Base-by-base conservation (phyloP, 768 basidiomycete species). In the Sporobolomyces pararoseus region DNA sequence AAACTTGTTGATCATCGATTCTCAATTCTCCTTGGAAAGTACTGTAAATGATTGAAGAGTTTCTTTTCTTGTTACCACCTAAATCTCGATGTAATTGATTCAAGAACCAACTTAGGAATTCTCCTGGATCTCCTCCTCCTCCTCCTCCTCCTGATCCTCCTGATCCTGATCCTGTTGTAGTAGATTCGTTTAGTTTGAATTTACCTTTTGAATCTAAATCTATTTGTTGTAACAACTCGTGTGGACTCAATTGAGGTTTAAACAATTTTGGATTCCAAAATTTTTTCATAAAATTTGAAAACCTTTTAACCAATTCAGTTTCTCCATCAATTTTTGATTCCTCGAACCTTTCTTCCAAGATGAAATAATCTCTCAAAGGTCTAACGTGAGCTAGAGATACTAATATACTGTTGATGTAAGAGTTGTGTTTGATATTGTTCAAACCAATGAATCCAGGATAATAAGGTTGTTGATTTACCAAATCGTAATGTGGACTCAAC, bases 171-270 rank as follows among this genome's bases (percentile, higher is more conserved):
- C 39, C 39, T 17, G 39, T 42, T 17, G 39, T 42, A 9, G 52
- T 91, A 77, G 89, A 84, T 77, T 32, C 53, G 95, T 94, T 42
- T 73, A 97, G 83, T 71, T 90, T 87, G 81, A 94, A 98, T 81
- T 91, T 92, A 21, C 91, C 93, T 72, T 91, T 84, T 75, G 89
- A 88, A 23, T 59, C 58, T 3, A 59, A 29, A 23, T 59, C 58
- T 64, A 98, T 94, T 81, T 98, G 96, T 80, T 99, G 96, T 65
- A 99, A 81, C 79, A 98, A 93, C 79, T 99, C 96, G 79, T 99
- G 96, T n/a, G 96, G 96, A 75, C 88, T 90, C 75, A 97, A 93
- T 84, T 99, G 96, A 69, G 89, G 88, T 80, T 99, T 99, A 86
- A 99, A 99, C 65, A 95, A 81, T 59, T 88, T 83, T 13, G 94